Base-by-base conservation (phyloP, 225 moss, liverwort and hornwort species). In the Polytrichum commune region DNA sequence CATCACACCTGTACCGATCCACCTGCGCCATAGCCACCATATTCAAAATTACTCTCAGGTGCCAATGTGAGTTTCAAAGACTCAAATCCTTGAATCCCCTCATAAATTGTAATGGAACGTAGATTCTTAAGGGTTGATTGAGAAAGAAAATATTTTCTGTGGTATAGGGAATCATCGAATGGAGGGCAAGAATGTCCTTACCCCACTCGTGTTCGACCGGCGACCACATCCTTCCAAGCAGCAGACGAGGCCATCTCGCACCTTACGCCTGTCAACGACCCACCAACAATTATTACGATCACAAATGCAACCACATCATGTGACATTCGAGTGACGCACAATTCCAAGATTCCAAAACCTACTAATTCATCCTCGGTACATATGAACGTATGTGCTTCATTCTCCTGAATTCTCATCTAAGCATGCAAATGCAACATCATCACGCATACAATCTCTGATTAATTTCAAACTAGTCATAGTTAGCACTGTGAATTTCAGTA, bases 1-100 rank as follows among this genome's bases (percentile, higher is more conserved):
- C 92, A 97, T 97, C 35, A 97, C 96, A 67, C 96, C 94, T 62
- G 96, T 92, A 22, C 96, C 96, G 68, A 97, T 92, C 96, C 94
- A 97, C 78, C 96, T 96, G 85, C 60, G 55, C 24, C 76, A 19
- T 67, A 22, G 8, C 27, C 71, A 65, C 67, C 63, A 29, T 27
- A 46, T 19, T 28, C 63, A 19, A 27, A 56, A 3, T 55, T 69
- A 38, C 56, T 25, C 27, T 23, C 63, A 24, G 35, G 16, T 26
- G 8, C 63, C 25, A 18, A 20, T 18, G 27, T 55, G 8, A 56
- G n/a, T 18, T 56, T n/a, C 55, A 8, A 16, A 27, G 13, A 57
- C 56, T 27, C 5, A 58, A 53, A 6, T 55, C 1, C 13, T 58
- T 24, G 19, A 19, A 58, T 10, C n/a, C 35, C 69, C 26, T 18